Conservation (phyloP, 2,329 filamentous ascomycete genomes). For the Xylariaceae sp. region DNA sequence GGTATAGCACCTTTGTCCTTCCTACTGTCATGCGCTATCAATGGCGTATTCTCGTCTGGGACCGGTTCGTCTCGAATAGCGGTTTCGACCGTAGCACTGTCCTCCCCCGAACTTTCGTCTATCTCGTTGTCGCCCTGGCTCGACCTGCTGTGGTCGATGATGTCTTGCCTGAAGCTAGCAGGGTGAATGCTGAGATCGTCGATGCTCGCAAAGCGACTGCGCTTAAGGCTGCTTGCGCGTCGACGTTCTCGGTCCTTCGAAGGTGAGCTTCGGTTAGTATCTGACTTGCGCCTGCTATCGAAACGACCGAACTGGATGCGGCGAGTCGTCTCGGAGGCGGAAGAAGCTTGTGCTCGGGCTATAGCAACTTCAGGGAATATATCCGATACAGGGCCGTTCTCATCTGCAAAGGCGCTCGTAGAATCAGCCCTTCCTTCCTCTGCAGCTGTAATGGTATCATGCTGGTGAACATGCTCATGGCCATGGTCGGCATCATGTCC, state of each 20-base stretch:
- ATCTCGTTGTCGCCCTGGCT: constrained; percentile 59
- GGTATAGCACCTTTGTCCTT: constrained; percentile 42
- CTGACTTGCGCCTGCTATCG: constrained; percentile 39
- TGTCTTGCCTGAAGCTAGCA: constrained; percentile 87
- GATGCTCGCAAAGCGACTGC: constrained; percentile 68
- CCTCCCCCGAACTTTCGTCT: constrained; percentile 62
- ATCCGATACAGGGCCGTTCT: constrained; percentile 66
- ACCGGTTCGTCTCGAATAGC: constrained; percentile 38
- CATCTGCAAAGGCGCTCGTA: constrained; percentile 53
- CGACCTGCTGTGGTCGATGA: constrained; percentile 80
- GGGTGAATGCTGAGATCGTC: constrained; percentile 85
- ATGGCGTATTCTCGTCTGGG: constrained; percentile 48
- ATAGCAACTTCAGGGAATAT: constrained; percentile 68
- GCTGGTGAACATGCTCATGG: constrained; percentile 52
- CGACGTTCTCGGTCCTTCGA: constrained; percentile 53
- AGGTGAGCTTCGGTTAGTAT: constrained; percentile 41
- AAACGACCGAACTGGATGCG: constrained; percentile 51
- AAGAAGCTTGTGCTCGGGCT: constrained; percentile 50
- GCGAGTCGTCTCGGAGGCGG: constrained; percentile 45
- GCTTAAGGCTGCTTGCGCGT: constrained; percentile 56
- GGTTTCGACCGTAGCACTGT: constrained; percentile 51
- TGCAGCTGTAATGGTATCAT: constrained; percentile 48
- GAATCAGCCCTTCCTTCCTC: constrained; percentile 60
- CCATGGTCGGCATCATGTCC: constrained; percentile 61
- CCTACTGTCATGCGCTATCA: constrained; percentile 40